These are phyloP conservation scores for Plasmopara halstedii DNA, from an alignment of 352 stramenopile species.

Conservation along the genomic window DNA sequence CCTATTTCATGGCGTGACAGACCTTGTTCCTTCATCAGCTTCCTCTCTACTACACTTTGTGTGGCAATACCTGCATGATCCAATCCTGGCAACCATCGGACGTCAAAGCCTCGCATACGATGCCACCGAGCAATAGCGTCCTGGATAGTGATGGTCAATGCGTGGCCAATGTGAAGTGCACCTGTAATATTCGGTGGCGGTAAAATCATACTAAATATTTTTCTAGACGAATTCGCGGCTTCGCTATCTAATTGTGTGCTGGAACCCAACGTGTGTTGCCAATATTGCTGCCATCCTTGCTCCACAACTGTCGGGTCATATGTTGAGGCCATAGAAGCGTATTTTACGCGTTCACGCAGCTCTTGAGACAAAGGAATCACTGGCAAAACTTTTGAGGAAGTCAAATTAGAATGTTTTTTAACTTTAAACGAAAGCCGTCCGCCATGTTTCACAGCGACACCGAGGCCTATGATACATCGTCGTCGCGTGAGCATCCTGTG, in stretches of 20 bases:
- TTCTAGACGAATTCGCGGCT: neutral
- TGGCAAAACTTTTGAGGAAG: neutral
- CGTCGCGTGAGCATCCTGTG: conserved; percentile 15
- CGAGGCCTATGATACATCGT: neutral
- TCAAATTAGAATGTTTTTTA: neutral
- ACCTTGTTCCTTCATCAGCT: conserved; percentile 92
- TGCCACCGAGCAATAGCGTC: conserved; percentile 96
- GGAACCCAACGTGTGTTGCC: conserved; percentile 40
- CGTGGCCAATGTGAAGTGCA: conserved; percentile 96
- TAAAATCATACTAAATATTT: conserved; percentile 82
- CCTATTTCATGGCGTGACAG: conserved; percentile 92
- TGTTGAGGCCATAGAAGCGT: conserved; percentile 37
- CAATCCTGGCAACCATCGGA: conserved; percentile 95
- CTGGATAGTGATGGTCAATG: conserved; percentile 95
- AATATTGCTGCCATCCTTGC: conserved; percentile 62
- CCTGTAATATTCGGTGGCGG: conserved; percentile 98
- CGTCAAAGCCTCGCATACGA: conserved; percentile 96
- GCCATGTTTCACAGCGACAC: neutral
- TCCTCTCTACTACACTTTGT: conserved; percentile 98
- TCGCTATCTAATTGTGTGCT: conserved; percentile 14
- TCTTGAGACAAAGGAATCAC: conserved; percentile 29
- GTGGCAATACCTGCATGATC: conserved; percentile 99
- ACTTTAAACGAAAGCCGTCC: neutral
- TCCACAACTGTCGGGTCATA: conserved; percentile 67
- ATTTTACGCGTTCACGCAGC: conserved; percentile 45